Evolutionary conservation across 2,329 filamentous ascomycete species (phyloP).

Genomic region (Xylaria sp.): DNA sequence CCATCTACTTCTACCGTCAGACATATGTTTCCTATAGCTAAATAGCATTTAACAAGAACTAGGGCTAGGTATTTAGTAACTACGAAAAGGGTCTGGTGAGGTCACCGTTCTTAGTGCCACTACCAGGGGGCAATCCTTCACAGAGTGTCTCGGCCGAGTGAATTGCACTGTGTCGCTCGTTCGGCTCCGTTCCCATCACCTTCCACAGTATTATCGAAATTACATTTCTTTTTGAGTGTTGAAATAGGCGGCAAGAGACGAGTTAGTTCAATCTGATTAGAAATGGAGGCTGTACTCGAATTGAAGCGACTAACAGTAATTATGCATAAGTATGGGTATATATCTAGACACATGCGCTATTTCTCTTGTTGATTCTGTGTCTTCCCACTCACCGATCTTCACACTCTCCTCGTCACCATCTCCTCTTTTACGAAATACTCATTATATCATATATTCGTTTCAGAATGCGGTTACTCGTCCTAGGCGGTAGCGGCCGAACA

Average conservation of each 20-base stretch:
- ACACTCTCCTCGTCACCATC: neutral
- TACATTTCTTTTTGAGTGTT: neutral
- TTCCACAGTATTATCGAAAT: neutral
- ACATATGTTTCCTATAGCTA: neutral
- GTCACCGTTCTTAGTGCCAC: neutral
- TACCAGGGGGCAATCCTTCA: neutral
- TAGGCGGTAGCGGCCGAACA: conserved; percentile 60
- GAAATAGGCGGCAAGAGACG: neutral
- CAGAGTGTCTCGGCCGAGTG: conserved; percentile 27
- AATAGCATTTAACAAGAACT: neutral
- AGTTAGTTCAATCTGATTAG: neutral
- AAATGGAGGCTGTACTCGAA: neutral
- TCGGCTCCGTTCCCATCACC: conserved; percentile 21
- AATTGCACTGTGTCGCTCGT: neutral
- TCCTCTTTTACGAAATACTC: neutral
- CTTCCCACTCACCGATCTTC: conserved; percentile 4
- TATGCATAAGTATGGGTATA: conserved; percentile 10
- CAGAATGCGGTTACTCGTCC: conserved; percentile 52
- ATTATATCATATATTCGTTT: neutral
- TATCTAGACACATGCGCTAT: conserved; percentile 4
- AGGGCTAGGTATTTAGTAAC: neutral
- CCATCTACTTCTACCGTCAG: neutral
- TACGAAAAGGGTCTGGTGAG: neutral
- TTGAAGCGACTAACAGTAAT: neutral
- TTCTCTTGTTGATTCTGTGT: neutral